Evolutionary conservation across 1,139 yeast genomes (phyloP).

Genomic region (Kodamaea ohmeri): DNA sequence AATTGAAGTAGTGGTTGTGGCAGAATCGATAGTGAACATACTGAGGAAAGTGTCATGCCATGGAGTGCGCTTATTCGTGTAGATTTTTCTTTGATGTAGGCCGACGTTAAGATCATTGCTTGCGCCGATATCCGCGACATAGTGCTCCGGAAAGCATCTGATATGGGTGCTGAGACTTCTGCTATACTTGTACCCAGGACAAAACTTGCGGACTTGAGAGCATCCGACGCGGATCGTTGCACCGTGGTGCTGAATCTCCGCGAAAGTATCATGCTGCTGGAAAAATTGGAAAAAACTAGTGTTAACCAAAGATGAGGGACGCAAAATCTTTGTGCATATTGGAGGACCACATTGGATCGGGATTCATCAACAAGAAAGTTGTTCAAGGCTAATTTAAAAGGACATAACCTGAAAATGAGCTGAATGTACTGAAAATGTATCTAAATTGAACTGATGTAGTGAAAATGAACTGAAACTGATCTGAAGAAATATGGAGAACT

Average conservation of each 20-base stretch:
- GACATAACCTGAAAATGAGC: no score
- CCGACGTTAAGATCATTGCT: constrained; percentile 44
- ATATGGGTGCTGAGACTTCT: background rate
- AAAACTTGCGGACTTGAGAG: background rate
- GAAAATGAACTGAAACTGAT: no score
- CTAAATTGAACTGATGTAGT: no score
- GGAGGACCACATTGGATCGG: no score
- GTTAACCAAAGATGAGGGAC: no score
- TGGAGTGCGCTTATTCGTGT: constrained; percentile 28
- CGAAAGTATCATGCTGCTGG: constrained; percentile 5
- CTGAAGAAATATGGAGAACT: no score
- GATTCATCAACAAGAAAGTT: no score
- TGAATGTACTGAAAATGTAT: no score
- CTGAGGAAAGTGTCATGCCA: constrained; percentile 83
- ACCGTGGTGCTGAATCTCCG: constrained; percentile 8
- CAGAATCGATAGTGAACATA: constrained; percentile 68
- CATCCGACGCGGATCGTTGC: background rate
- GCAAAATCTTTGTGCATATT: background rate
- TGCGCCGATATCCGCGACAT: constrained; percentile 44
- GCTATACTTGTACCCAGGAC: background rate
- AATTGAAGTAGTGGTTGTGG: constrained; percentile 78
- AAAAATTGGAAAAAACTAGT: background rate
- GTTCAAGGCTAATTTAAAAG: no score
- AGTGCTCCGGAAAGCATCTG: constrained; percentile 20
- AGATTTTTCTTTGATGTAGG: constrained; percentile 8